Base-by-base conservation (phyloP, 2,329 filamentous ascomycete species). In the Leptographium lundbergii region DNA sequence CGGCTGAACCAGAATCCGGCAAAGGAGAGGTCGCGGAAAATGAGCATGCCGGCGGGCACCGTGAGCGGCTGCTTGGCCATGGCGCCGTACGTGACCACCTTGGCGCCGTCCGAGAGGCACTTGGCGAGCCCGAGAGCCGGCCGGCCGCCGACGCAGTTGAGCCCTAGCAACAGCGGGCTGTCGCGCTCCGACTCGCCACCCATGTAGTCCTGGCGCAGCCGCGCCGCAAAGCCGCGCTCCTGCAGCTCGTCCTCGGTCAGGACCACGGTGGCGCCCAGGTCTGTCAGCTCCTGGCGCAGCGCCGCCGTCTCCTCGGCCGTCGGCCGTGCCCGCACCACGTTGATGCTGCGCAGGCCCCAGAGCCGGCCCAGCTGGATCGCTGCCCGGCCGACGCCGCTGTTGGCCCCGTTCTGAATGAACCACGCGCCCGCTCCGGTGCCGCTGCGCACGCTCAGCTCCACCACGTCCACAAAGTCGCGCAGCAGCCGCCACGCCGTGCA, bases 391-490 rank as follows among this genome's bases (percentile, higher is more conserved):
- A 99, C 94, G 13, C 91, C 94, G 50, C 85, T 90, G 73, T 99
- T 99, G 47, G 92, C 94, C 9, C 92, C 94, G 70, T 99, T 99
- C 73, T 99, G 94, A 54, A 99, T 85, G 69, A 96, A 89, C 91
- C 92, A 99, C 59, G 95, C 87, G 58, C 91, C 88, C 60, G 91
- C 85, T 59, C 89, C 76, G 60, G 76, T 77, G 56, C 75, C 76
- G 13, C 73, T 69, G 10, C 68, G 67, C 68, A 80, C 76, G 59
- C 74, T 75, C 55, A 80, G 64, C 2, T 72, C 74, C 13, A 76
- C 70, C 57, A 74, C 71, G 61, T 75, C 74, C 57, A 73, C 84
- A 68, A 92, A 96, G 69, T 92, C 88, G 59, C 85, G 84, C 60
- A 99, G 80, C 85, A 99, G 95, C 58, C 91, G 84, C 74, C 95